Conservation (phyloP, 23 red algal genomes). For the Gracilaria domingensis region DNA sequence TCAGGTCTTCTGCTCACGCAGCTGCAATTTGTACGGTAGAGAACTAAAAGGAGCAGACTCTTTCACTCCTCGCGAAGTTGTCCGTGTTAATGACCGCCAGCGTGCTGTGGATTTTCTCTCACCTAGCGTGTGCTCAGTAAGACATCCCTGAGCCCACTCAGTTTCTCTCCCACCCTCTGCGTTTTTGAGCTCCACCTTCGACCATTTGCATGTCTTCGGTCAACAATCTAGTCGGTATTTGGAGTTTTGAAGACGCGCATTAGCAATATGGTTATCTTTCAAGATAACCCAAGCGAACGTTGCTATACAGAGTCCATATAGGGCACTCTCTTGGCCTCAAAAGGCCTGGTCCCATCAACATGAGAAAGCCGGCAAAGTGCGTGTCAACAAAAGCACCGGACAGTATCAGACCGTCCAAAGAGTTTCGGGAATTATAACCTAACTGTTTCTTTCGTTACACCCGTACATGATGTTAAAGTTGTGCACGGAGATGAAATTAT, state of each 20-base stretch:
- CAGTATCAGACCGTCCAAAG: too few species aligned
- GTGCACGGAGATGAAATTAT: constrained; percentile 46
- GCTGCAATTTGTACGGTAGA: too few species aligned
- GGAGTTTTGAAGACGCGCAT: constrained; percentile 48
- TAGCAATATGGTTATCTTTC: constrained; percentile 58
- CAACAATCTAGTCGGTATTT: constrained; percentile 26
- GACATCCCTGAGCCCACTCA: not conserved
- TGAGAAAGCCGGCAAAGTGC: constrained; percentile 49
- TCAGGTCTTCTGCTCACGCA: too few species aligned
- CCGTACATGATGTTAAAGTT: constrained; percentile 40
- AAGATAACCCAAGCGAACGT: constrained; percentile 52
- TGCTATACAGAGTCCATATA: not conserved
- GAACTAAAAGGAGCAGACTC: too few species aligned
- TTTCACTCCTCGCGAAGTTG: too few species aligned
- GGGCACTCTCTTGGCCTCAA: not conserved
- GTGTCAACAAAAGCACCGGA: not conserved
- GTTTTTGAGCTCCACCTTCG: not conserved
- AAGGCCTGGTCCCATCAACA: constrained; percentile 48
- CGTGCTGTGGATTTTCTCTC: not conserved
- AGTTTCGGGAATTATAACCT: too few species aligned
- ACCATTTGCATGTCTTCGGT: not conserved
- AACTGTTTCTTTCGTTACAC: not conserved
- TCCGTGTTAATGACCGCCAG: too few species aligned
- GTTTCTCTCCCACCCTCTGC: not conserved
- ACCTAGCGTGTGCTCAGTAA: not conserved